Evolutionary conservation across 2,329 filamentous ascomycete genomes (phyloP).

Genomic region (Trichothecium roseum): DNA sequence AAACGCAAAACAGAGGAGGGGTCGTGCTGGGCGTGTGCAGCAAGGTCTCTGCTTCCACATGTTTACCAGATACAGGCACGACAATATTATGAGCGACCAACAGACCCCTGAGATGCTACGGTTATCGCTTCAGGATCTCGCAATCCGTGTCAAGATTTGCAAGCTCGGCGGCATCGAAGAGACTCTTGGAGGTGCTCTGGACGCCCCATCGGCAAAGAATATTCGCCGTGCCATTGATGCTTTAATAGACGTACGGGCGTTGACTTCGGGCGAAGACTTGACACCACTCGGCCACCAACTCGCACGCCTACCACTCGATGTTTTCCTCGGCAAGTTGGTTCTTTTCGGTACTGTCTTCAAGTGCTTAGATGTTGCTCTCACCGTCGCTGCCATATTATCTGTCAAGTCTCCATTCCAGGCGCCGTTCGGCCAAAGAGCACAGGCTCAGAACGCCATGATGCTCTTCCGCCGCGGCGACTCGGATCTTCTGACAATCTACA

Average conservation of each 20-base stretch:
- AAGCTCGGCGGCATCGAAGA: conserved; percentile 89
- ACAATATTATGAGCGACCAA: conserved; percentile 76
- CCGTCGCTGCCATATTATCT: conserved; percentile 83
- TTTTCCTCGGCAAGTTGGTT: conserved; percentile 89
- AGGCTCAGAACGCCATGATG: conserved; percentile 69
- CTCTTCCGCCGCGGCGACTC: conserved; percentile 81
- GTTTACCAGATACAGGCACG: conserved; percentile 83
- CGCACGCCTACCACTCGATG: conserved; percentile 81
- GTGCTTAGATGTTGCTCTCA: conserved; percentile 84
- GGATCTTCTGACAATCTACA: conserved; percentile 85
- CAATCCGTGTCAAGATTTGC: conserved; percentile 95
- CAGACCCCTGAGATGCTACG: conserved; percentile 96
- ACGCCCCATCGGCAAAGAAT: conserved; percentile 84
- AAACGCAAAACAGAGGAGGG: conserved; percentile 90
- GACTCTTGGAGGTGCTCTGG: conserved; percentile 76
- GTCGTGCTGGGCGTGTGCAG: conserved; percentile 90
- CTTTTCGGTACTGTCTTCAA: conserved; percentile 78
- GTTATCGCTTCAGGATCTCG: conserved; percentile 84
- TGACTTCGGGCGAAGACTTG: conserved; percentile 72
- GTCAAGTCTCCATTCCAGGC: conserved; percentile 91
- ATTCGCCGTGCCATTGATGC: conserved; percentile 89
- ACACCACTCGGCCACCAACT: conserved; percentile 81
- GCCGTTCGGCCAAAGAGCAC: conserved; percentile 71
- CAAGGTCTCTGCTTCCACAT: conserved; percentile 92
- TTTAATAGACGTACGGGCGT: conserved; percentile 81